Base-by-base conservation (phyloP, 1,139 yeast species). In the Debaryomyces sp. region DNA sequence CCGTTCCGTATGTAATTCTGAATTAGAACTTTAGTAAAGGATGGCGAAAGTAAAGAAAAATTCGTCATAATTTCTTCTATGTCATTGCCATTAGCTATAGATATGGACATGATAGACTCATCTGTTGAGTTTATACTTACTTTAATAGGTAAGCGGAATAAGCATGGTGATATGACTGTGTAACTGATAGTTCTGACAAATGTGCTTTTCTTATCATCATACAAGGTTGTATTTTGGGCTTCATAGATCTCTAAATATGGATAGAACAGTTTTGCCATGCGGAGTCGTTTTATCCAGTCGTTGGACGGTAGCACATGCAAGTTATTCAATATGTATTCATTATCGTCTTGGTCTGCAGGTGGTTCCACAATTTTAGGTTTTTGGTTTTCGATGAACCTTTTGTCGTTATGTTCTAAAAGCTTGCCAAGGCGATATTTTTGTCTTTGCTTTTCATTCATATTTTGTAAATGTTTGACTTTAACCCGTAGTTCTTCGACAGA, bases 261-360 rank as follows among this genome's bases (percentile, higher is more conserved):
- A 47, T 54, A 63, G 47, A 75, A 71, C 47, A 55, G 55, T 45
- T 57, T 62, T 13, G 70, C 58, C 45, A 62, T 54, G 13, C 55
- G 49, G 18, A 72, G 50, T 17, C 80, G 57, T 33, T 62, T 58
- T 9, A 50, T 41, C 77, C 78, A 73, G 48, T 73, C 64, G 6
- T 57, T 53, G 1, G 78, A 67, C 1, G 80, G 79, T 8, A 65
- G 60, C 1, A 73, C 77, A 47, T 68, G 62, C 40, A 75, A 54
- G 33, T 64, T 59, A 9, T 59, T 47, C 26, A 61, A 43, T 4
- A 66, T 54, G n/a, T 50, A 55, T 24, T 53, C 52, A 12, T 26
- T 39, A 45, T 66, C 70, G 26, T 61, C 57, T n/a, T 47, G 37
- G 36, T 58, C 62, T 2, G 44, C 47, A 9, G 45, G 44, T 33